phyloP scores from a whole-genome alignment of 2,329 filamentous ascomycete species.

The Fusarium sp. region DNA sequence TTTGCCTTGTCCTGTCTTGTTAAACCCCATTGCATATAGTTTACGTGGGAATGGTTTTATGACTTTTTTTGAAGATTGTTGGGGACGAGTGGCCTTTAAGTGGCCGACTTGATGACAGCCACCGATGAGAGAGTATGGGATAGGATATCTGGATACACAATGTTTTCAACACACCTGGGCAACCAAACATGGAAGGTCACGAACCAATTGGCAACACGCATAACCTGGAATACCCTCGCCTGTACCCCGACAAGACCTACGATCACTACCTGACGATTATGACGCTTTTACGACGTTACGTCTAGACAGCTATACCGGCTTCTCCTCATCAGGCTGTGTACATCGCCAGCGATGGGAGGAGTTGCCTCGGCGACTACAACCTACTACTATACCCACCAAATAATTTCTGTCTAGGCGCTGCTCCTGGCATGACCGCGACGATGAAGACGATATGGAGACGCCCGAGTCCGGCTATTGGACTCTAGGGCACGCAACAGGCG shows the following conservation, averaged over 20 bases:
- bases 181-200: slow-evolving; percentile 54
- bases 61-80: slow-evolving; percentile 41
- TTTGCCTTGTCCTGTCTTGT: slow-evolving; percentile 35
- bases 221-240: slow-evolving; percentile 48
- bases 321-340: slow-evolving; percentile 49
- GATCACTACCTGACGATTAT: slow-evolving; percentile 59
- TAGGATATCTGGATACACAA: slow-evolving; percentile 56
- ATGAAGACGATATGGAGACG: slow-evolving; percentile 44
- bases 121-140: slow-evolving; percentile 54
- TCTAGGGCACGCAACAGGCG: slow-evolving; percentile 35
- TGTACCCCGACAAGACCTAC: slow-evolving; percentile 52
- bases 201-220: slow-evolving; percentile 47
- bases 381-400: slow-evolving; percentile 56
- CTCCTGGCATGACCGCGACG: slow-evolving; percentile 51
- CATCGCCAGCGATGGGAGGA: slow-evolving; percentile 48
- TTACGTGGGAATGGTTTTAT: slow-evolving; percentile 49
- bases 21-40: slow-evolving; percentile 47
- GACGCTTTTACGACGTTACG: slow-evolving; percentile 61
- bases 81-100: slow-evolving; percentile 24
- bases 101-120: slow-evolving; percentile 53
- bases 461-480: slow-evolving; percentile 37
- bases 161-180: slow-evolving; percentile 55
- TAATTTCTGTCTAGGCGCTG: slow-evolving; percentile 55
- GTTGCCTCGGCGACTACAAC: slow-evolving; percentile 54
- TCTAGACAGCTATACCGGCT: slow-evolving; percentile 59